Conservation (phyloP, 2,329 filamentous ascomycete genomes). For the Akanthomyces muscarius region DNA sequence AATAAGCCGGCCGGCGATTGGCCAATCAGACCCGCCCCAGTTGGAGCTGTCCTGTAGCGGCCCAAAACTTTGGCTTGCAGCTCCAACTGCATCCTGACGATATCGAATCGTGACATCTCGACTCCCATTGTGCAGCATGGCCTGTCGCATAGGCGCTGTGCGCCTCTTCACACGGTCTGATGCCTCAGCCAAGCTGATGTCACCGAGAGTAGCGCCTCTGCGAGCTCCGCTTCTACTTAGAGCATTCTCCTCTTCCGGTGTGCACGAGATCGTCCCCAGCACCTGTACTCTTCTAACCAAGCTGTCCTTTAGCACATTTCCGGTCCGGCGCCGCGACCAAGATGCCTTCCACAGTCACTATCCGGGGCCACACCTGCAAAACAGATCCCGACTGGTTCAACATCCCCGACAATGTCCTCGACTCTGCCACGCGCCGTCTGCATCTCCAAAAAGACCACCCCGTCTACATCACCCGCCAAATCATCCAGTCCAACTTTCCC, state of each 20-base stretch:
- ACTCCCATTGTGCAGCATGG: constrained; percentile 10
- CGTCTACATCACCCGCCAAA: constrained; percentile 80
- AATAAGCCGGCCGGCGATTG: neutral
- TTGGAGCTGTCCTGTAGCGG: neutral
- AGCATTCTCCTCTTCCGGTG: constrained; percentile 6
- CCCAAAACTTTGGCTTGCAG: constrained; percentile 1
- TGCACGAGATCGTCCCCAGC: neutral
- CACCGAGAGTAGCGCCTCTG: neutral
- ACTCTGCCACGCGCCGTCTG: constrained; percentile 70
- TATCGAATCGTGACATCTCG: neutral
- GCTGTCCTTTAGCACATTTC: neutral
- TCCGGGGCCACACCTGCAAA: constrained; percentile 61
- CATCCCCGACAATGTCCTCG: constrained; percentile 68
- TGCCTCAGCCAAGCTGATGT: neutral
- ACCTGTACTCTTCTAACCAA: neutral
- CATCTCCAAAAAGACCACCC: constrained; percentile 91
- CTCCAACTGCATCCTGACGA: neutral
- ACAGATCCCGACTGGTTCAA: constrained; percentile 82
- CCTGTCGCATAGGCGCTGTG: constrained; percentile 10
- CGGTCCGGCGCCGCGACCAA: constrained; percentile 17
- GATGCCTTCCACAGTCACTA: constrained; percentile 36
- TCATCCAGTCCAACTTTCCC: constrained; percentile 88
- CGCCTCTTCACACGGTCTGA: neutral
- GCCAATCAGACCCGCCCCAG: neutral
- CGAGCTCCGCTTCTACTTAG: neutral